Base-by-base conservation (phyloP, 345 rosid species). In the Lepidium africanum region DNA sequence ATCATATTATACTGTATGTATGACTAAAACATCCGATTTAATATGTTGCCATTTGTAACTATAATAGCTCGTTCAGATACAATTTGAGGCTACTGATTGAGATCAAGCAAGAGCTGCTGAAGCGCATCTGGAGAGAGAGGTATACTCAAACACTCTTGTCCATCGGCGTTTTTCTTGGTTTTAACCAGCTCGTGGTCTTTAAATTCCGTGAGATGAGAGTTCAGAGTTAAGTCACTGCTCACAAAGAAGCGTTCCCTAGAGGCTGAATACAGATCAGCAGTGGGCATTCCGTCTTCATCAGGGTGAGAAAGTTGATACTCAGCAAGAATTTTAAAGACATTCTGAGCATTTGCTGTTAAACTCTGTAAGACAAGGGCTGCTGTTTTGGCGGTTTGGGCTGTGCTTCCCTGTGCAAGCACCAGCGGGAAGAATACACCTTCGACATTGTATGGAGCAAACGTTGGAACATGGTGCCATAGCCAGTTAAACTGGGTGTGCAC, bases 121-220 rank as follows among this genome's bases (percentile, higher is more conserved):
- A 91, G 77, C 10, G 95, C 89, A 38, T 89, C 96, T 0, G 76
- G 52, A 7, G 97, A 38, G 43, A 94, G 96, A 67, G 90, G 90
- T 65, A 91, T 82, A 51, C 69, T 75, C 46, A 91, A 76, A 86
- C 97, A 91, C 70, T 91, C 99, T 77, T 91, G 97, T 40, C 97
- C 97, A 75, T 94, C 97, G 0, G 82, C 53, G 64, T 81, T 76
- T 81, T 87, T 84, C 78, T 75, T 84, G 43, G 81, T 86, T 84
- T 89, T 94, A 37, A 94, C 92, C 60, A 94, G 79, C 55, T 91
- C 97, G 13, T 89, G 97, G 79, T 94, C 99, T 79, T 89, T 94
- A 72, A 89, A 89, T 65, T 94, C 99, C 6, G 90, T 89, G 80
- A 94, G 77, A 77, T 94, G 96, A 23, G 97, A 85, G 70, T 87